Conservation (phyloP, 2,329 filamentous ascomycete genomes). For the Colletotrichum theobromicola region DNA sequence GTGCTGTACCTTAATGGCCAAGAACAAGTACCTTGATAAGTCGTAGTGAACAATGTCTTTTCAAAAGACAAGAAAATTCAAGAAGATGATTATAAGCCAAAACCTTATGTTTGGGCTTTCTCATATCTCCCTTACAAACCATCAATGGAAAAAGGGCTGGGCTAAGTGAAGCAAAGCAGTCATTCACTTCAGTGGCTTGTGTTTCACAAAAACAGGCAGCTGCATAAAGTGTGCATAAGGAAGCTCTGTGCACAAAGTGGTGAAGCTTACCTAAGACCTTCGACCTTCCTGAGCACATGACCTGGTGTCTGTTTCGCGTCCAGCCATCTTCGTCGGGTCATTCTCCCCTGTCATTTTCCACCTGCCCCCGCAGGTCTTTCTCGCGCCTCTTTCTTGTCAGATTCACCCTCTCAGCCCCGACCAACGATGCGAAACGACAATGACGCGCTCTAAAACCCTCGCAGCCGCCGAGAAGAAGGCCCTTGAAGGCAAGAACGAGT, state of each 20-base stretch:
- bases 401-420: neutral
- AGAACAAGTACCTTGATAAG: neutral
- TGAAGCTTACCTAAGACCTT: neutral
- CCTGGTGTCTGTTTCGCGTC: neutral
- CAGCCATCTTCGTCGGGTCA: neutral
- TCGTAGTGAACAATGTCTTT: too few relatives aligned
- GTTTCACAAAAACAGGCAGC: neutral
- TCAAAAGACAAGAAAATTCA: too few relatives aligned
- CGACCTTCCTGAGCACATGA: neutral
- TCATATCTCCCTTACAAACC: neutral
- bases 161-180: neutral
- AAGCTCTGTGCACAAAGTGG: neutral
- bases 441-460: conserved; percentile 33
- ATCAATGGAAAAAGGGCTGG: neutral
- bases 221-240: neutral
- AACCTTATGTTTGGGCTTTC: too few relatives aligned
- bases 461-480: conserved; percentile 30
- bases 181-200: neutral
- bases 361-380: neutral
- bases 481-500: conserved; percentile 37
- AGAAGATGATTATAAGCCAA: too few relatives aligned
- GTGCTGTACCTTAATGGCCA: neutral
- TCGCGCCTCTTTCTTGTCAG: neutral
- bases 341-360: neutral
- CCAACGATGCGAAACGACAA: conserved; percentile 22